Conservation (phyloP, 768 basidiomycete genomes). For the Lyophyllum decastes region DNA sequence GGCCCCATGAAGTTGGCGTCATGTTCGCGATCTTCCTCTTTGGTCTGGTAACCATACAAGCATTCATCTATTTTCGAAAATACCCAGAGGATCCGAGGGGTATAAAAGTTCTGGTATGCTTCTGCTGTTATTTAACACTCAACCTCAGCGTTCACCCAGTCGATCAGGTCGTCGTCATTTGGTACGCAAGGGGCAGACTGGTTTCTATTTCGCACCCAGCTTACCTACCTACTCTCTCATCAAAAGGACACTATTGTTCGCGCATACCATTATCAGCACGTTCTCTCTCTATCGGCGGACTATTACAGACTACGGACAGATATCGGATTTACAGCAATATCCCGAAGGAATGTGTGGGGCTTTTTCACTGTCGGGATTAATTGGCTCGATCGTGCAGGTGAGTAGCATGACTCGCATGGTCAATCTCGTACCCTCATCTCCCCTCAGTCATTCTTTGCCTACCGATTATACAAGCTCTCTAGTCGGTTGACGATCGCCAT, state of each 20-base stretch:
- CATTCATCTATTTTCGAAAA: slow-evolving; percentile 7
- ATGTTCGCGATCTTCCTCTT: slow-evolving; percentile 13
- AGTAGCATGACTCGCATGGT: background rate
- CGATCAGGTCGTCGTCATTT: slow-evolving; percentile 4
- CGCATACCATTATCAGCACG: slow-evolving; percentile 4
- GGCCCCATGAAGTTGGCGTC: slow-evolving; percentile 9
- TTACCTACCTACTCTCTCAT: background rate
- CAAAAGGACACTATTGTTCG: slow-evolving; percentile 1
- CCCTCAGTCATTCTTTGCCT: slow-evolving; percentile 16
- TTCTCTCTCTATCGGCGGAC: slow-evolving; percentile 6
- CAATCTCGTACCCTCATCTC: background rate
- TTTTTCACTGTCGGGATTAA: slow-evolving; percentile 6
- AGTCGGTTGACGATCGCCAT: background rate
- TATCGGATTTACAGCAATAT: background rate
- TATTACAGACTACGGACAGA: slow-evolving; percentile 4
- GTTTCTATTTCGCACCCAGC: background rate
- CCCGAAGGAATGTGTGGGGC: slow-evolving; percentile 10
- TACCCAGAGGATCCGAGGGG: slow-evolving; percentile 6
- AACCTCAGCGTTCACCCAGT: background rate
- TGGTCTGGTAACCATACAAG: slow-evolving; percentile 11
- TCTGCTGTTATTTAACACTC: no score
- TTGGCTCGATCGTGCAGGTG: slow-evolving; percentile 12
- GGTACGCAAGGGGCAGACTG: background rate
- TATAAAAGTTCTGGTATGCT: slow-evolving; percentile 5
- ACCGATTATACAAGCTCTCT: slow-evolving; percentile 12